Conservation (phyloP, 2,329 filamentous ascomycete species). For the Tricladium varicosporioides region DNA sequence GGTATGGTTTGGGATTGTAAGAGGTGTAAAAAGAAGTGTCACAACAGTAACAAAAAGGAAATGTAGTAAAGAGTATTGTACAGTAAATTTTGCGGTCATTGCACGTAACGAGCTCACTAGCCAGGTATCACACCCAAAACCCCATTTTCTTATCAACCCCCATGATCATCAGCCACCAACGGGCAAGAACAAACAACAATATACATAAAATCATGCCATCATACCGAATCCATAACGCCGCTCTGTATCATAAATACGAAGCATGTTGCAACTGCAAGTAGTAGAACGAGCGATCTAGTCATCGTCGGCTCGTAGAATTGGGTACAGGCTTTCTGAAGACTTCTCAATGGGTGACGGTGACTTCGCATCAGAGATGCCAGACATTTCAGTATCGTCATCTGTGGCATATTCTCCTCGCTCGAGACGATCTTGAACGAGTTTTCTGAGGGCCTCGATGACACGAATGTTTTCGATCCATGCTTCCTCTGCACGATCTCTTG, state of each 20-base stretch:
- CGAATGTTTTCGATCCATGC: slow-evolving; percentile 66
- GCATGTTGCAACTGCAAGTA: background rate
- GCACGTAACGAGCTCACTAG: background rate
- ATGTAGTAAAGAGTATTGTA: too few relatives aligned
- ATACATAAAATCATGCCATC: background rate
- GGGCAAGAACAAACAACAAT: background rate
- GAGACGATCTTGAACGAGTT: slow-evolving; percentile 57
- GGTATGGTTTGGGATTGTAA: too few relatives aligned
- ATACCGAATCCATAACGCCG: background rate
- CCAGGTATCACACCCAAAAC: background rate
- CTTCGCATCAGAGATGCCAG: slow-evolving; percentile 13
- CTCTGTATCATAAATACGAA: background rate
- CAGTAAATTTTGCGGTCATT: too few relatives aligned
- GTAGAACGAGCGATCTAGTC: slow-evolving; percentile 6
- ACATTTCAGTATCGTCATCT: slow-evolving; percentile 24
- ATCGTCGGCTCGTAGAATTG: slow-evolving; percentile 11
- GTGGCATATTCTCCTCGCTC: slow-evolving; percentile 52
- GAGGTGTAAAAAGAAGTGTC: too few relatives aligned
- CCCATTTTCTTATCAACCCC: background rate
- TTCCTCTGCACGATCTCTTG: slow-evolving; percentile 60
- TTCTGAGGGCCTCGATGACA: slow-evolving; percentile 59
- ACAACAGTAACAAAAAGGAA: too few relatives aligned
- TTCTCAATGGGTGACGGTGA: slow-evolving; percentile 4
- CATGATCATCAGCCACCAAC: background rate
- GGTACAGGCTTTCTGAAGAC: slow-evolving; percentile 15